Conservation (phyloP, 2,329 filamentous ascomycete genomes). For the Alternaria longipes region DNA sequence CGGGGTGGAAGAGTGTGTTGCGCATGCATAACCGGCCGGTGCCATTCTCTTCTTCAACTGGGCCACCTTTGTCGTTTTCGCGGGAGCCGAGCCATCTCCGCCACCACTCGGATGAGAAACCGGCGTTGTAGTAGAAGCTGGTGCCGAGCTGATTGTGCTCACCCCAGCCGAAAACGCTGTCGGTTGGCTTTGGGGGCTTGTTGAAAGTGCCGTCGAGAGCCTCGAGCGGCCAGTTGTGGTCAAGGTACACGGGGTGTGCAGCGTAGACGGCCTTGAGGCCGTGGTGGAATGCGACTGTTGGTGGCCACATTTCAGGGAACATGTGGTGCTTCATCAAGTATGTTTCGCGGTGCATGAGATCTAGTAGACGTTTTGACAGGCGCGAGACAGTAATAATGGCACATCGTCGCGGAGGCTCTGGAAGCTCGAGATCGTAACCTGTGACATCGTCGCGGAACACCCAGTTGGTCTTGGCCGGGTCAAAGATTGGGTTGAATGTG, state of each 20-base stretch:
- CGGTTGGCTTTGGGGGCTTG: constrained; percentile 55
- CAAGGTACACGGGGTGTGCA: constrained; percentile 81
- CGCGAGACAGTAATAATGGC: constrained; percentile 83
- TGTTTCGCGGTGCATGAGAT: constrained; percentile 81
- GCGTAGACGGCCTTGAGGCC: constrained; percentile 81
- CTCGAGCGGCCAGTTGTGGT: constrained; percentile 71
- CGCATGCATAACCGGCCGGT: constrained; percentile 60
- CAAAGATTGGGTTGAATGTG: constrained; percentile 81
- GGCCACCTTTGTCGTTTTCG: constrained; percentile 56
- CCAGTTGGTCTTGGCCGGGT: constrained; percentile 77
- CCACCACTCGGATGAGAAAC: constrained; percentile 59
- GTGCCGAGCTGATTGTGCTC: constrained; percentile 62
- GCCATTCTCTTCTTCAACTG: constrained; percentile 54
- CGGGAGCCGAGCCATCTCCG: constrained; percentile 59
- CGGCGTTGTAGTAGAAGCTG: constrained; percentile 62
- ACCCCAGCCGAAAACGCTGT: constrained; percentile 61
- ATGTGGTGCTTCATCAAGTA: constrained; percentile 75
- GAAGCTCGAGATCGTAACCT: constrained; percentile 66
- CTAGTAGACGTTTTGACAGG: constrained; percentile 74
- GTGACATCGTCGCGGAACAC: constrained; percentile 73
- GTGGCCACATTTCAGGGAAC: constrained; percentile 81
- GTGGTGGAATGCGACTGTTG: constrained; percentile 76
- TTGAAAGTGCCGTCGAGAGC: constrained; percentile 60
- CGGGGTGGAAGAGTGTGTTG: constrained; percentile 57
- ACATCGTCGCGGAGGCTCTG: constrained; percentile 72